These are phyloP conservation scores for Candida yuanshanica DNA, from an alignment of 805 yeast species.

Conservation along the genomic window DNA sequence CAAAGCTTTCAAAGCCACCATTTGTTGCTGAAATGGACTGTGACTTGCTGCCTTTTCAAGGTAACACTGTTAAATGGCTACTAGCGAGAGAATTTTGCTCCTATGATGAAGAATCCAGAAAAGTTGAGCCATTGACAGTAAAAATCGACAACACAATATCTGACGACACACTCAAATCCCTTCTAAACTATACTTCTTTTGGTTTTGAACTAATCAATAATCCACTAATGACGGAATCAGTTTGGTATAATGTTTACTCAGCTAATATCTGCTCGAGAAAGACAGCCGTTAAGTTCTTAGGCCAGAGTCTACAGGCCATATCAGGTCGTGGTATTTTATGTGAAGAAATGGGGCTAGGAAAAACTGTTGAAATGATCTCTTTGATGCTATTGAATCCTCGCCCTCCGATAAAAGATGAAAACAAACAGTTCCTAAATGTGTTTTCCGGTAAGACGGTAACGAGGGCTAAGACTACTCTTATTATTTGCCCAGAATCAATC, in stretches of 20 bases:
- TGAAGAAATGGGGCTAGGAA: slow-evolving; percentile 98
- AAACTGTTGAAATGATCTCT: slow-evolving; percentile 80
- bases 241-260: slow-evolving; percentile 48
- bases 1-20: slow-evolving; percentile 4
- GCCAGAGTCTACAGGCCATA: slow-evolving; percentile 17
- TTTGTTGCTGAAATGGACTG: slow-evolving; percentile 40
- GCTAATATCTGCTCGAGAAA: slow-evolving; percentile 37
- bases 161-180: slow-evolving; percentile 23
- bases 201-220: slow-evolving; percentile 43
- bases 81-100: slow-evolving; percentile 42
- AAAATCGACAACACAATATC: slow-evolving; percentile 11
- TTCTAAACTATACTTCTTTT: slow-evolving; percentile 36
- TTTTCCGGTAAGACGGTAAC: slow-evolving; percentile 17
- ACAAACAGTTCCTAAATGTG: slow-evolving; percentile 3
- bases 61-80: slow-evolving; percentile 52
- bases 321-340: slow-evolving; percentile 55
- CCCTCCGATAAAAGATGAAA: slow-evolving; percentile 18
- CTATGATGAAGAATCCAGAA: slow-evolving; percentile 26
- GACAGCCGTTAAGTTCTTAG: slow-evolving; percentile 26
- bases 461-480: slow-evolving; percentile 64
- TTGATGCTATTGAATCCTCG: slow-evolving; percentile 59
- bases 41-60: slow-evolving; percentile 44
- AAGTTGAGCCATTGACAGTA: slow-evolving; percentile 21
- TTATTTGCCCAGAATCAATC: slow-evolving; percentile 83
- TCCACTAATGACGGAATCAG: not conserved